Base-by-base conservation (phyloP, 345 rosid genomes). In the Populus tremula region DNA sequence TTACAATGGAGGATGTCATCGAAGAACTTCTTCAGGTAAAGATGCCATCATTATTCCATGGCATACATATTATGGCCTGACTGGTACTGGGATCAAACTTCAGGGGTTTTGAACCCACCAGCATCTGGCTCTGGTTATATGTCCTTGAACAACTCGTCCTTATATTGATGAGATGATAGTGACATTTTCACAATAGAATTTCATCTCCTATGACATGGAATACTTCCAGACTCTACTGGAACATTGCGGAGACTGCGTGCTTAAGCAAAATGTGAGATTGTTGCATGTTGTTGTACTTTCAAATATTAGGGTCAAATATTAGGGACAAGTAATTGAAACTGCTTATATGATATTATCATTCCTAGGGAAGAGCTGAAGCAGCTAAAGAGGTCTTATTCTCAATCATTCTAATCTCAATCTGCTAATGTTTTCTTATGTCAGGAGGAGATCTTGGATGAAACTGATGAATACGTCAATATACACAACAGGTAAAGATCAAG, bases 371-470 rank as follows among this genome's bases (percentile, higher is more conserved):
- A 59, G 39, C 43, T 36, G 21, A 35, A 27, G 47, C 59, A 31
- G 9, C 20, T n/a, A 47, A 56, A 1, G 35, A 17, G 73, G 56
- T 41, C 38, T 70, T 47, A 56, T 4, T 4, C 53, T 27, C 43
- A 50, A 21, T 54, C 29, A 2, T 35, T 53, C 75, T 63, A 41
- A 67, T 61, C 53, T 71, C 17, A 25, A n/a, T 59, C 78, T 69
- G 21, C 36, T 38, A 73, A 61, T 71, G 16, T 77, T 72, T 79
- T 62, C 67, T 77, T 78, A 43, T 88, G 79, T 63, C 94, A 92
- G 96, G 98, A 95, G 87, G 99, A 93, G 89, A 93, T 95, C 80
- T 85, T 95, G 83, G 99, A 93, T 72, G 99, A 93, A 86, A 95
- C 99, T 0, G 98, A 95, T 69, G 98, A 92, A 89, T 88, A 93